These are phyloP conservation scores for Skeletonema potamos DNA, from an alignment of 108 stramenopile species.

Conservation along the genomic window DNA sequence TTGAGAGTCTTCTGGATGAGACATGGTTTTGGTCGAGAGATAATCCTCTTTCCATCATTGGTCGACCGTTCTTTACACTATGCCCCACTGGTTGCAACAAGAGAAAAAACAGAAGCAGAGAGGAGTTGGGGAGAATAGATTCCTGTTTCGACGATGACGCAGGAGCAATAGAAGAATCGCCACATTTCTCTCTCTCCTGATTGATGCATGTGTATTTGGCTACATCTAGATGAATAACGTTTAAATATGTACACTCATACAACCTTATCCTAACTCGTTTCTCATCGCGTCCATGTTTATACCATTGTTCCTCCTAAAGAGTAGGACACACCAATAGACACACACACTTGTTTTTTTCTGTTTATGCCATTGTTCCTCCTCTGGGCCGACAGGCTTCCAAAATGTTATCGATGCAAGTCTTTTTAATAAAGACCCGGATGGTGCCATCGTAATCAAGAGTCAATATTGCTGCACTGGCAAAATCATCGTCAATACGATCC, in stretches of 20 bases:
- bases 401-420: slow-evolving; percentile 46
- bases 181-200: not conserved
- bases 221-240: not conserved
- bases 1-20: slow-evolving; percentile 41
- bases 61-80: not conserved
- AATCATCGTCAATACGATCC: slow-evolving; percentile 46
- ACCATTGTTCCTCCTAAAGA: slow-evolving; percentile 23
- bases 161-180: not conserved
- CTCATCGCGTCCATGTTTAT: not conserved
- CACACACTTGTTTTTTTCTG: not conserved
- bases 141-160: slow-evolving; percentile 48
- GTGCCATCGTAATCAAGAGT: slow-evolving; percentile 56
- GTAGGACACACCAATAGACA: no score
- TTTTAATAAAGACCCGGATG: slow-evolving; percentile 43
- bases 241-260: not conserved
- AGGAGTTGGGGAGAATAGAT: slow-evolving; percentile 44
- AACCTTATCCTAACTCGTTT: not conserved
- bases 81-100: slow-evolving; percentile 12
- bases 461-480: slow-evolving; percentile 47
- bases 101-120: slow-evolving; percentile 1
- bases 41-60: slow-evolving; percentile 12
- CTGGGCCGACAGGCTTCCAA: slow-evolving; percentile 43
- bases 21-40: slow-evolving; percentile 41
- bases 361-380: slow-evolving; percentile 21
- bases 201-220: not conserved